Conservation (phyloP, 1,139 yeast species). For the Magnusiomyces magnusii region DNA sequence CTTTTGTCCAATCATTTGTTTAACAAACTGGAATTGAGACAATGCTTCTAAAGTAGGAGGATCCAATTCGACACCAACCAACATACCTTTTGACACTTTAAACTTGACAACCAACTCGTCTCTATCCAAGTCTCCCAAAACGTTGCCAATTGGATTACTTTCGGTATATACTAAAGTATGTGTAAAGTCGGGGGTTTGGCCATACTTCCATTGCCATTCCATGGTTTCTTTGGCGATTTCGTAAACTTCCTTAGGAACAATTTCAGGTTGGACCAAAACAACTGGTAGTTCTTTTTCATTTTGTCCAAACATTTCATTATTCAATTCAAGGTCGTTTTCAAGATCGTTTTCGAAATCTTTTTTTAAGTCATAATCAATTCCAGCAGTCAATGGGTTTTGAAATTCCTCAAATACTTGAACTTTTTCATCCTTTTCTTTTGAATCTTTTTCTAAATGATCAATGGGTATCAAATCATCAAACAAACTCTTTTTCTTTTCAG, state of each 20-base stretch:
- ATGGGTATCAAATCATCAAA: conserved; percentile 1
- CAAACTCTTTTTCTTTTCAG: conserved; percentile 2
- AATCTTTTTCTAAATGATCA: background rate
- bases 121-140: background rate
- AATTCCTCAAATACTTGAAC: background rate
- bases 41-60: background rate
- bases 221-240: conserved; percentile 41
- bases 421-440: background rate
- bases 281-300: conserved; percentile 12
- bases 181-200: conserved; percentile 59
- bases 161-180: conserved; percentile 35
- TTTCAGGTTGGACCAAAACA: conserved; percentile 18
- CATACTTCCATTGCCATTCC: conserved; percentile 66
- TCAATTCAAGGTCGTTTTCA: background rate
- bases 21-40: background rate
- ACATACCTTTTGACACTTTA: conserved; percentile 11
- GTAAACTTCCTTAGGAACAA: conserved; percentile 43
- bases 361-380: conserved; percentile 17
- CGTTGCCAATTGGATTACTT: conserved; percentile 17
- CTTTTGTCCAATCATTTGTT: conserved; percentile 1
- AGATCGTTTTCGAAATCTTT: background rate
- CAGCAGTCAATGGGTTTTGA: conserved; percentile 14
- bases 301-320: background rate
- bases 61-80: conserved; percentile 2
- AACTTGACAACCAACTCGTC: conserved; percentile 8